A percentile compares a stretch with the other conserved stretches of the same genome.
These are phyloP conservation scores for Ophidiomyces ophidiicola DNA, from an alignment of 2,329 filamentous ascomycete genomes.

Conservation along the genomic window DNA sequence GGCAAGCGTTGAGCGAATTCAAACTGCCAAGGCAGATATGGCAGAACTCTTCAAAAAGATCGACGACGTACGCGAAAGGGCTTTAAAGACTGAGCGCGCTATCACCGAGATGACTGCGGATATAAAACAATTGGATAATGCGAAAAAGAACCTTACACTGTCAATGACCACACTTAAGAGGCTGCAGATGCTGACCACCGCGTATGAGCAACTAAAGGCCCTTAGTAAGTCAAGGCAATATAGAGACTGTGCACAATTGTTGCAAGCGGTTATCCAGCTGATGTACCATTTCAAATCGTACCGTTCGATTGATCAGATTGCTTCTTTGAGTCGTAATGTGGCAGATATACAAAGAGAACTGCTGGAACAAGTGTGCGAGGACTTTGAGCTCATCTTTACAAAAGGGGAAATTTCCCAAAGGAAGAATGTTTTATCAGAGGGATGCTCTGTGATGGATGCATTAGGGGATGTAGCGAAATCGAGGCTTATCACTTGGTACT, in stretches of 20 bases:
- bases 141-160: constrained; percentile 88
- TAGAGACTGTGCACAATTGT: constrained; percentile 79
- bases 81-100: constrained; percentile 81
- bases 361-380: constrained; percentile 95
- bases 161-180: constrained; percentile 97
- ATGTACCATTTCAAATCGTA: constrained; percentile 99
- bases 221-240: constrained; percentile 82
- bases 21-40: constrained; percentile 79
- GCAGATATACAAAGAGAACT: constrained; percentile 85
- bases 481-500: constrained; percentile 86
- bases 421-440: constrained; percentile 63
- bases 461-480: constrained; percentile 75
- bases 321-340: constrained; percentile 80
- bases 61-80: constrained; percentile 77
- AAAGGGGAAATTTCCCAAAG: constrained; percentile 67
- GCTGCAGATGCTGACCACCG: constrained; percentile 95
- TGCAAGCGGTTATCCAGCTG: constrained; percentile 91
- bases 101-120: constrained; percentile 99
- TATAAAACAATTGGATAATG: constrained; percentile 92
- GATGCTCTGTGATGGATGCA: constrained; percentile 87
- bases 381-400: constrained; percentile 91
- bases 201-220: constrained; percentile 87
- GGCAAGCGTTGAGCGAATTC: constrained; percentile 81
- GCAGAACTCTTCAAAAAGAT: constrained; percentile 87
- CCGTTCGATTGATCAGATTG: constrained; percentile 94